Evolutionary conservation across 1,284 basidiomycete genomes (phyloP).

Genomic region (Boletellus sp.): DNA sequence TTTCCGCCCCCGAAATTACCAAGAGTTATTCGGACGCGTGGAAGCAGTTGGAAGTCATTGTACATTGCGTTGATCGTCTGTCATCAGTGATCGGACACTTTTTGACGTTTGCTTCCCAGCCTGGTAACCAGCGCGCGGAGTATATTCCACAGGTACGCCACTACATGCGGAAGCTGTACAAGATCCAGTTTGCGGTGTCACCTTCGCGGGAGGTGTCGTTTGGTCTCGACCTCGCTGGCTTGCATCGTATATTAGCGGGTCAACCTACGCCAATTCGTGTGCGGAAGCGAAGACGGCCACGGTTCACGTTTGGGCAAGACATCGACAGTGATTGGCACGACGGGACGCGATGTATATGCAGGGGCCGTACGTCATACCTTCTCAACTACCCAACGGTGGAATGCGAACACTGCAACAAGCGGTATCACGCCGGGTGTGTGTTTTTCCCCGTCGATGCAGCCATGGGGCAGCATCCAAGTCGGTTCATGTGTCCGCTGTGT

Average conservation of each 20-base stretch:
- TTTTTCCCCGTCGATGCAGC: conserved; percentile 54
- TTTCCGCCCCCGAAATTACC: conserved; percentile 68
- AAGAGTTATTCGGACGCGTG: conserved; percentile 73
- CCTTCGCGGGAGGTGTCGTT: conserved; percentile 74
- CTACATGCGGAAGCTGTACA: conserved; percentile 82
- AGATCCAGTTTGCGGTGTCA: conserved; percentile 77
- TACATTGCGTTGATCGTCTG: conserved; percentile 70
- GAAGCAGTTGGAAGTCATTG: conserved; percentile 71
- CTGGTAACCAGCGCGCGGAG: conserved; percentile 63
- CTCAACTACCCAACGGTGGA: conserved; percentile 58
- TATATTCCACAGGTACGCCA: conserved; percentile 78
- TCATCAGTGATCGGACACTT: conserved; percentile 74
- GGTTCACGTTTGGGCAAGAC: conserved; percentile 75
- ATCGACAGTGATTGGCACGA: conserved; percentile 69
- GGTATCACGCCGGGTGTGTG: conserved; percentile 74
- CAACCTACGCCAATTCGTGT: conserved; percentile 50
- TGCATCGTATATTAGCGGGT: conserved; percentile 74
- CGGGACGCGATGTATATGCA: conserved; percentile 75
- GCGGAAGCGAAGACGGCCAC: conserved; percentile 64
- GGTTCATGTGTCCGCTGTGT: conserved; percentile 69
- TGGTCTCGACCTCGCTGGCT: conserved; percentile 71
- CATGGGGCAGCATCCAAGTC: conserved; percentile 32
- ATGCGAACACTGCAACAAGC: conserved; percentile 61
- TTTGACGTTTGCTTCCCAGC: conserved; percentile 63
- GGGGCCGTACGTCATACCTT: conserved; percentile 61